These are phyloP conservation scores for Chrysoporthe puriensis DNA, from an alignment of 2,329 filamentous ascomycete genomes.

Conservation along the genomic window DNA sequence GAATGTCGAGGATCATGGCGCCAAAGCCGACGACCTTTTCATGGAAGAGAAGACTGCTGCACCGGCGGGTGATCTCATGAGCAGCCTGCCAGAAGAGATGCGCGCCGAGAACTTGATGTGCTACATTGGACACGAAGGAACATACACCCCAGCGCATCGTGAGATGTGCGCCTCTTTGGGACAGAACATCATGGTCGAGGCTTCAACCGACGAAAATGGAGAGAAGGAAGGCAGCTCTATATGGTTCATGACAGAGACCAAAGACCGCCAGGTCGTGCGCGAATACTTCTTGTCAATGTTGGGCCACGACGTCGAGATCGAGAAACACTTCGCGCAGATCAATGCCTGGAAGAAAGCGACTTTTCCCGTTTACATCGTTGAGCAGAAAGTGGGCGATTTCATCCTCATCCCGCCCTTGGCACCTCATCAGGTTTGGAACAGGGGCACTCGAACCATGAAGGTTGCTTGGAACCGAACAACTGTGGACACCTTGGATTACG, in stretches of 20 bases:
- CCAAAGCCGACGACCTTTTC: constrained; percentile 43
- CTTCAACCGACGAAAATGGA: constrained; percentile 72
- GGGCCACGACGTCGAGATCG: constrained; percentile 95
- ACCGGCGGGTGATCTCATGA: constrained; percentile 90
- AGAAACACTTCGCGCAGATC: constrained; percentile 94
- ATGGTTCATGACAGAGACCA: constrained; percentile 99
- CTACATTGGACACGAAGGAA: constrained; percentile 96
- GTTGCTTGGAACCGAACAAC: constrained; percentile 98
- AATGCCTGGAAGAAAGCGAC: constrained; percentile 95
- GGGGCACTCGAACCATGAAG: constrained; percentile 94
- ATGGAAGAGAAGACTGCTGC: constrained; percentile 60
- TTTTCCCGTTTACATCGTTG: constrained; percentile 89
- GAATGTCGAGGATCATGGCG: constrained; percentile 58
- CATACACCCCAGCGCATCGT: constrained; percentile 90
- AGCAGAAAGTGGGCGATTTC: constrained; percentile 88
- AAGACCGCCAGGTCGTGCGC: constrained; percentile 85
- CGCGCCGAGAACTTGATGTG: constrained; percentile 97
- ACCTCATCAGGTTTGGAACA: constrained; percentile 97
- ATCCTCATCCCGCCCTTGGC: constrained; percentile 92
- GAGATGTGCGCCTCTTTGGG: constrained; percentile 98
- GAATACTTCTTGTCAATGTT: constrained; percentile 94
- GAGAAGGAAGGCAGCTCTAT: constrained; percentile 87
- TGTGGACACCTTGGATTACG: constrained; percentile 85
- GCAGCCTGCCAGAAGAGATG: constrained; percentile 83
- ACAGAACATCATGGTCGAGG: constrained; percentile 98